These are phyloP conservation scores for Penstemon barbatus DNA, from an alignment of 257 asterid genomes.

Conservation along the genomic window DNA sequence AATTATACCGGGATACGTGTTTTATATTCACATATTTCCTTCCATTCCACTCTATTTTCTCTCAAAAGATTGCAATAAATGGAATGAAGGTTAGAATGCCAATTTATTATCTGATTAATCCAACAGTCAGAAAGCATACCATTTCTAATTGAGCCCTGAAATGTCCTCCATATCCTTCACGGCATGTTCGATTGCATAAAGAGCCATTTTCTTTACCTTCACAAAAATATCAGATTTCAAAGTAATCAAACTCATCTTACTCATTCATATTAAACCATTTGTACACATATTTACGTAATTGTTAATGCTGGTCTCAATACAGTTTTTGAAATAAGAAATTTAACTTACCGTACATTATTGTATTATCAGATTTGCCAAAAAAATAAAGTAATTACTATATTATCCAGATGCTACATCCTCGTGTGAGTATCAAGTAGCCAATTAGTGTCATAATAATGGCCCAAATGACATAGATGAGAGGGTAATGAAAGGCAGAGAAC, in stretches of 20 bases:
- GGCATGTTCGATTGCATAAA: slow-evolving; percentile 51
- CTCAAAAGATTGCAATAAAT: neutral
- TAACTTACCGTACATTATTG: neutral
- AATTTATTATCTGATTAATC: neutral
- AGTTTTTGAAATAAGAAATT: neutral
- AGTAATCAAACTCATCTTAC: neutral
- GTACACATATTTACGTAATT: neutral
- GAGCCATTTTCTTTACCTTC: slow-evolving; percentile 76
- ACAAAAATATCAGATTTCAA: slow-evolving; percentile 22
- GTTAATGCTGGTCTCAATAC: neutral
- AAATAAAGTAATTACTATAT: neutral
- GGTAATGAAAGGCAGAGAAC: neutral
- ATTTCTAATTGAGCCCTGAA: slow-evolving; percentile 24
- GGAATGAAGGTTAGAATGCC: neutral
- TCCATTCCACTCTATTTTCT: neutral
- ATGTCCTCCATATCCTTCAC: slow-evolving; percentile 35
- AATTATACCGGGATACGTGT: too few species aligned
- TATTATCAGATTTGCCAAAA: neutral
- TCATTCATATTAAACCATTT: neutral
- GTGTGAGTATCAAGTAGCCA: neutral
- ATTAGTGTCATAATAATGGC: neutral
- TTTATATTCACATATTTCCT: neutral
- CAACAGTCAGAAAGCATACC: slow-evolving; percentile 25
- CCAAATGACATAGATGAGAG: neutral
- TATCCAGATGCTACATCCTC: neutral